Conservation (phyloP, 2,329 filamentous ascomycete genomes). For the Trichoderma citrinoviride region DNA sequence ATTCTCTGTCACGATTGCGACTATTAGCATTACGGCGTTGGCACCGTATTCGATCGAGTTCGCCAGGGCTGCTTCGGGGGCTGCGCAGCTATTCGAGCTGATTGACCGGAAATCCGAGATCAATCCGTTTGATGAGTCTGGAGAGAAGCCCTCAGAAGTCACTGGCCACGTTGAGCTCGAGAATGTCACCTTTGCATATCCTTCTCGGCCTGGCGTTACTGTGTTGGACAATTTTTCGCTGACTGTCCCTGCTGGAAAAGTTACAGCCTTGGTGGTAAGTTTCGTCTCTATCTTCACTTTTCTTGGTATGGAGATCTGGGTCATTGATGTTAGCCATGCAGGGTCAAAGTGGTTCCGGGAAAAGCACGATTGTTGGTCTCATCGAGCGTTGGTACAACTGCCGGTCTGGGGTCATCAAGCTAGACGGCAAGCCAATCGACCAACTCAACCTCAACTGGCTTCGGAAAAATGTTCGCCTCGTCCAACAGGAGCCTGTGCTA, state of each 20-base stretch:
- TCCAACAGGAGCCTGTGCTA: conserved; percentile 45
- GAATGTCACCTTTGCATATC: conserved; percentile 46
- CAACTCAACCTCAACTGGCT: conserved; percentile 41
- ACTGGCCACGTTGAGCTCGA: conserved; percentile 39
- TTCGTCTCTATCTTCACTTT: too few relatives aligned
- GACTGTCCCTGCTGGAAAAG: conserved; percentile 45
- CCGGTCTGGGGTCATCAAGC: conserved; percentile 34
- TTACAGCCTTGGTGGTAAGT: conserved; percentile 42
- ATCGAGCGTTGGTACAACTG: conserved; percentile 42
- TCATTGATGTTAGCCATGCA: conserved; percentile 17
- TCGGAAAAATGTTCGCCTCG: conserved; percentile 38
- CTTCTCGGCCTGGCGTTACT: conserved; percentile 41
- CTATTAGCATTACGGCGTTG: conserved; percentile 37
- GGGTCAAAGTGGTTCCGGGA: conserved; percentile 40
- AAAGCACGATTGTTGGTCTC: conserved; percentile 41
- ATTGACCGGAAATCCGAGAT: conserved; percentile 41
- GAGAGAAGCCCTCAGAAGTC: conserved; percentile 32
- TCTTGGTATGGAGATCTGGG: neutral
- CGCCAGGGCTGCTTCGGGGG: conserved; percentile 38
- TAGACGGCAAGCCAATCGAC: conserved; percentile 37
- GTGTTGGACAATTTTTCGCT: conserved; percentile 45
- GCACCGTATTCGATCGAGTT: conserved; percentile 41
- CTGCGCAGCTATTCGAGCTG: conserved; percentile 37
- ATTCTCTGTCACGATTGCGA: conserved; percentile 40
- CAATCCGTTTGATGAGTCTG: conserved; percentile 36